Base-by-base conservation (phyloP, 208 protist genomes). In the Trypanosomatidae sp. region DNA sequence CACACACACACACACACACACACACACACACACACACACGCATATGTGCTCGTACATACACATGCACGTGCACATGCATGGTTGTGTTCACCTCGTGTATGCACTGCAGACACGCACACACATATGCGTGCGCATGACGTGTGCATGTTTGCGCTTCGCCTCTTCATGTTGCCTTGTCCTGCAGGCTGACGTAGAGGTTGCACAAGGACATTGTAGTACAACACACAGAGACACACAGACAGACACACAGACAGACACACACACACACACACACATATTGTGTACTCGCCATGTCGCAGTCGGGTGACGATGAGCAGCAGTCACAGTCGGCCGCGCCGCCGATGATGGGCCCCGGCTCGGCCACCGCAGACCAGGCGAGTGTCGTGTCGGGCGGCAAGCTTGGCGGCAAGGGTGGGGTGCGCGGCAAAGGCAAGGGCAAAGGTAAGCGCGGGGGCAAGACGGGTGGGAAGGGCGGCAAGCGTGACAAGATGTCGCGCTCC, bases 351-450 rank as follows among this genome's bases (percentile, higher is more conserved):
- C 69, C 78, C 10, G 78, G 74, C 18, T 84, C 78, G 13, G 72
- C 70, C 35, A 85, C 79, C 18, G 79, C 66, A 3, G 84, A 92
- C 33, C 84, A 92, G 71, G 73, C 79, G 28, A 89, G 76, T 40
- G 55, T 89, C 33, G 54, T 88, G n/a, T 90, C 84, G 3, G 84
- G 84, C 37, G 84, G 84, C 27, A 88, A 88, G 61, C 71, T 82
- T 32, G 78, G 78, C 32, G 84, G 84, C 19, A 89, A 89, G 63
- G 78, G 61, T 13, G 72, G 54, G 19, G 73, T 52, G 7, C 73
- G 75, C 30, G 84, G 86, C 20, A 61, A 65, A 35, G 65, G 65
- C 7, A 94, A 94, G 53, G 87, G 87, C 28, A 94, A 94, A 59
- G 80, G 80, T 8, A 86, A 86, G 49, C 71, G 76, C 19, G 66